Percentiles rank a stretch among this genome's conserved stretches.
These are phyloP conservation scores for Suhomyces vadensis DNA, from an alignment of 805 yeast genomes.

Conservation along the genomic window DNA sequence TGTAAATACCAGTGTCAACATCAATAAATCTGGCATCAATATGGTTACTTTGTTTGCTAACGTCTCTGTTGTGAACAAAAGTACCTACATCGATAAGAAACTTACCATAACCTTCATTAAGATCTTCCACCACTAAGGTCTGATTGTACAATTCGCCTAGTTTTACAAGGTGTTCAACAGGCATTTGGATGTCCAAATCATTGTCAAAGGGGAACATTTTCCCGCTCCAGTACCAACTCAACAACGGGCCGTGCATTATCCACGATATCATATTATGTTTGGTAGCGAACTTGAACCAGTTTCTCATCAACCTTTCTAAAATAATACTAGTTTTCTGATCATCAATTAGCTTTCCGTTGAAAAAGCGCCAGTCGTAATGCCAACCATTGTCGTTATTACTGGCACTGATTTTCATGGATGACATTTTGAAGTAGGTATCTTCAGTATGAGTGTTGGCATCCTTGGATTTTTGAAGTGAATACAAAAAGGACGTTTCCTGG, in stretches of 20 bases:
- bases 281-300: conserved; percentile 50
- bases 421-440: conserved; percentile 29
- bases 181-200: conserved; percentile 27
- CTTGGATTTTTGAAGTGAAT: conserved; percentile 1
- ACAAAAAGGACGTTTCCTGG: neutral
- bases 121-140: conserved; percentile 20
- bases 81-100: conserved; percentile 26
- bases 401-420: conserved; percentile 36
- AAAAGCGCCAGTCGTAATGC: conserved; percentile 64
- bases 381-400: conserved; percentile 38
- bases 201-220: conserved; percentile 24
- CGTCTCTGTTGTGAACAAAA: conserved; percentile 24
- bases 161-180: conserved; percentile 18
- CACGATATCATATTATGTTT: conserved; percentile 43
- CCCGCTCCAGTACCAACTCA: conserved; percentile 24
- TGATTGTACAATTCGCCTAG: conserved; percentile 21
- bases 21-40: conserved; percentile 26
- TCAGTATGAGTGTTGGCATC: conserved; percentile 22
- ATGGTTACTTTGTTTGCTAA: conserved; percentile 49
- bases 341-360: conserved; percentile 54
- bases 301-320: conserved; percentile 51
- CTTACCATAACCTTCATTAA: conserved; percentile 16
- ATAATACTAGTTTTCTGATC: conserved; percentile 24
- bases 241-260: conserved; percentile 23
- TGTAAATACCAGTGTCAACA: conserved; percentile 26